Evolutionary conservation across 352 stramenopile species (phyloP), one percentile per base, ranked within the genome.

Genomic region (Elongisporangium undulatum): DNA sequence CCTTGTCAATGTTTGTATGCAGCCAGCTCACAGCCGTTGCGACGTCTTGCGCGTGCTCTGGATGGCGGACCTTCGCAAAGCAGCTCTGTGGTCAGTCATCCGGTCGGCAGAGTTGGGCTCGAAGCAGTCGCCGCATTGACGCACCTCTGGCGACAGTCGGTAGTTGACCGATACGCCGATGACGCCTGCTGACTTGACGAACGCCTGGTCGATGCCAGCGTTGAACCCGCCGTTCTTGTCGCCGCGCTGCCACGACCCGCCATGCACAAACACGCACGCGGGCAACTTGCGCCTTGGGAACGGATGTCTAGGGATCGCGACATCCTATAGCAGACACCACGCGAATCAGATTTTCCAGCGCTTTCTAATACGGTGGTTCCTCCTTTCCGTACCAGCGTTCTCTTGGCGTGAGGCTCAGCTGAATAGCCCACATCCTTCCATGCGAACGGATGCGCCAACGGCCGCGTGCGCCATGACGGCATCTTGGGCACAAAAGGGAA

Each of bases 111-210:
- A 48, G 8, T n/a, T n/a, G n/a, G n/a, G n/a, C n/a, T n/a, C n/a
- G n/a, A n/a, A n/a, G n/a, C n/a, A n/a, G n/a, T n/a, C n/a, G n/a
- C n/a, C 12, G 4, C 10, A 15, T 56, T 21, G 12, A 57, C 66
- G 53, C 53, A 90, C 85, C 70, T 89, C 77, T 16, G 86, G 84
- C 10, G 86, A 94, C 24, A 95, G 61, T 1, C 84, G 79, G 52
- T 95, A 95, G 74, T 94, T 94, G 13, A 94, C 64, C 4, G 75
- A 87, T 2, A 92, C 82, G 15, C 84, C 82, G 2, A 90, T 51
- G 22, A 50, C 85, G 6, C 75, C 79, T 21, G 71, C 69, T 15
- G n/a, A n/a, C 23, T 68, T 61, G 29, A 80, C 84, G 20, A 94
- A 84, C 1, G 79, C 72, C 15, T 73, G 61, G 49, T 85, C 80